A percentile compares a stretch with the other conserved stretches of the same genome.
Evolutionary conservation across 1,284 basidiomycete genomes (phyloP).

Genomic region (Volvariella surrecta): DNA sequence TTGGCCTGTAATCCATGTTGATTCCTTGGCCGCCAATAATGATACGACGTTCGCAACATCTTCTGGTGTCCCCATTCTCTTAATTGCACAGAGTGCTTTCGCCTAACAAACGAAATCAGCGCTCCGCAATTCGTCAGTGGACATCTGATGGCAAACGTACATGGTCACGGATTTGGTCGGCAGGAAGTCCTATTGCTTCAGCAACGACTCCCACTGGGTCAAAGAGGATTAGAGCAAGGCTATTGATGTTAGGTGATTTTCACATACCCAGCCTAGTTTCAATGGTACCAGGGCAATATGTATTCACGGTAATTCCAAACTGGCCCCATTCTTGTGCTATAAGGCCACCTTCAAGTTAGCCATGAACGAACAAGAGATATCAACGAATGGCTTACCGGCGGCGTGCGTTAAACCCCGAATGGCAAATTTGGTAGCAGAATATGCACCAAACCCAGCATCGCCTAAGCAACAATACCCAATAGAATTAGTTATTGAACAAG

Average conservation of each 20-base stretch:
- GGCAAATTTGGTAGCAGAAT: slow-evolving; percentile 17
- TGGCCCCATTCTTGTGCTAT: slow-evolving; percentile 20
- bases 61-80: slow-evolving; percentile 11
- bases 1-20: slow-evolving; percentile 18
- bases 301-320: slow-evolving; percentile 22
- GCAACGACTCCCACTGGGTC: no score
- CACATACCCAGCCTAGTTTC: not conserved
- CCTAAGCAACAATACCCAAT: not conserved
- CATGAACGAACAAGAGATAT: not conserved
- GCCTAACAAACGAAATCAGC: not conserved
- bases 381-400: slow-evolving; percentile 12
- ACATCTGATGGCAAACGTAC: no score
- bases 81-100: slow-evolving; percentile 2
- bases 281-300: slow-evolving; percentile 19
- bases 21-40: slow-evolving; percentile 17
- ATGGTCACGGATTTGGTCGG: no score
- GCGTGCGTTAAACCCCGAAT: slow-evolving; percentile 18
- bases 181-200: no score
- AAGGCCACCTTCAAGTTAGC: not conserved
- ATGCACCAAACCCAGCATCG: slow-evolving; percentile 7
- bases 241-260: not conserved
- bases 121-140: no score
- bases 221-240: no score
- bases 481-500: not conserved
- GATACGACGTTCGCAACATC: slow-evolving; percentile 20